These are phyloP conservation scores for Halophytophthora batemanensis DNA, from an alignment of 352 stramenopile genomes.

Conservation along the genomic window DNA sequence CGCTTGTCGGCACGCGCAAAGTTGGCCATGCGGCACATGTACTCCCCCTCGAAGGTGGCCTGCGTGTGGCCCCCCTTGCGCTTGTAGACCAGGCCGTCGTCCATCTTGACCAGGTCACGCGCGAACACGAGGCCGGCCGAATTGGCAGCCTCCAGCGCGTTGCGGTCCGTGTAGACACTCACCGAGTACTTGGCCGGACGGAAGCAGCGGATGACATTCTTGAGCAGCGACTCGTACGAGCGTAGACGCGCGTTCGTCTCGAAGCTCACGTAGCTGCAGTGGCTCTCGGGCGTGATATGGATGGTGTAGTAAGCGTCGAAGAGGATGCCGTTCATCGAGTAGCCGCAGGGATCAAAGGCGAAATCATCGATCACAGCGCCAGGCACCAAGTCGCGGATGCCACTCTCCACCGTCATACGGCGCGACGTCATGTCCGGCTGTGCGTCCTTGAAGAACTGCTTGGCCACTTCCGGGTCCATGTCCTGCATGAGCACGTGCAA, in stretches of 20 bases:
- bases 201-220: conserved; percentile 98
- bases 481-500: conserved; percentile 86
- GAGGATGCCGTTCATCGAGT: conserved; percentile 99
- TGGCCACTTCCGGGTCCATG: conserved; percentile 74
- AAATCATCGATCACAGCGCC: conserved; percentile 95
- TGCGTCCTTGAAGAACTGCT: conserved; percentile 85
- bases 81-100: conserved; percentile 80
- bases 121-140: conserved; percentile 61
- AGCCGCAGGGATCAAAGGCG: conserved; percentile 98
- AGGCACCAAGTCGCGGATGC: conserved; percentile 94
- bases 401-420: conserved; percentile 93
- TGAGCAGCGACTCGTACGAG: conserved; percentile 91
- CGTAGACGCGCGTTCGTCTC: conserved; percentile 95
- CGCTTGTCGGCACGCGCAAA: conserved; percentile 48
- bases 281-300: conserved; percentile 96
- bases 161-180: conserved; percentile 94
- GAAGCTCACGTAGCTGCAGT: conserved; percentile 97
- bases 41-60: conserved; percentile 82
- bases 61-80: conserved; percentile 81
- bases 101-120: conserved; percentile 62
- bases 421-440: conserved; percentile 66
- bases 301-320: conserved; percentile 99
- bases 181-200: conserved; percentile 96
- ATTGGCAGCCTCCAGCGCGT: conserved; percentile 63
- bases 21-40: conserved; percentile 84